These are phyloP conservation scores for Thielaviopsis ethacetica DNA, from an alignment of 2,329 filamentous ascomycete species.

Conservation along the genomic window DNA sequence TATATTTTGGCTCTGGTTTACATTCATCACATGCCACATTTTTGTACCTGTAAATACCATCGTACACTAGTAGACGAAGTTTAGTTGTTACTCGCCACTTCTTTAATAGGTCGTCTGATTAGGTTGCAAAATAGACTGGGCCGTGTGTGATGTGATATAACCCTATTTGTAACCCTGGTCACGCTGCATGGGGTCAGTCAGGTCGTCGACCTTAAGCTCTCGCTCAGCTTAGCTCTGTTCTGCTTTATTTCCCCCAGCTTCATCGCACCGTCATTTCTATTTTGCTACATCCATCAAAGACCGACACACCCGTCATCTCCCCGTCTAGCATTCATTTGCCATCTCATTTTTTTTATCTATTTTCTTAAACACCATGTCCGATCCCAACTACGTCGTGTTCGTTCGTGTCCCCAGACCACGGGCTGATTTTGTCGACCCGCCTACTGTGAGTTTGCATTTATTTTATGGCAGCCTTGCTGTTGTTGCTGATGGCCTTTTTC, in stretches of 20 bases:
- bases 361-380: constrained; percentile 23
- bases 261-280: too few species aligned
- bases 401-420: constrained; percentile 80
- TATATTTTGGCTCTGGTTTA: too few species aligned
- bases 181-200: background rate
- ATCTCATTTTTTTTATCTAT: background rate
- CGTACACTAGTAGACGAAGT: too few species aligned
- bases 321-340: background rate
- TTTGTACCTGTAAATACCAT: too few species aligned
- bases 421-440: constrained; percentile 78
- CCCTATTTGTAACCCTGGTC: background rate
- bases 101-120: too few species aligned
- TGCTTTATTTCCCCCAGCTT: background rate
- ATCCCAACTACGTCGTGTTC: constrained; percentile 56
- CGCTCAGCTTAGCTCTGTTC: background rate
- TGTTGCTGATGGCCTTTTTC: background rate
- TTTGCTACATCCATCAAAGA: background rate
- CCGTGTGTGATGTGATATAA: background rate
- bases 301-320: background rate
- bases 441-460: constrained; percentile 40
- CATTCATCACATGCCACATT: too few species aligned
- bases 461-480: background rate
- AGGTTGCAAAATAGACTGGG: too few species aligned
- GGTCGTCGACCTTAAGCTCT: background rate
- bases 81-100: too few species aligned